Evolutionary conservation across 2,329 filamentous ascomycete genomes (phyloP), one percentile per base, ranked within the genome.

Genomic region (Fusarium redolens): DNA sequence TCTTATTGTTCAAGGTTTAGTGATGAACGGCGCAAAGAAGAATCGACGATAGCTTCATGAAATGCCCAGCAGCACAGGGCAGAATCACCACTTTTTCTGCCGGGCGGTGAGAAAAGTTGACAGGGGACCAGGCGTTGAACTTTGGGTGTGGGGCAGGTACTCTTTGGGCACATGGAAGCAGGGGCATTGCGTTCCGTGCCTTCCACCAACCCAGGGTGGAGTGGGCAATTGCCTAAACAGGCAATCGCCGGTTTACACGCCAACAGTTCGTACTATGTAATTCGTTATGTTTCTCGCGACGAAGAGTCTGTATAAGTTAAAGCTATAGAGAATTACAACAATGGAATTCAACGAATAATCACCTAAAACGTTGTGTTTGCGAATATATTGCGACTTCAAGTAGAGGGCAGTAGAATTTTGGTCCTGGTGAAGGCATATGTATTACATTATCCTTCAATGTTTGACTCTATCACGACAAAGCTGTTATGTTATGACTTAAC

Each of bases 31-130:
- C 62, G 59, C 55, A 56, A 60, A 31, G 30, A 68, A 56, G 54
- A 68, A 56, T 66, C 51, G 73, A 62, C 72, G 63, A 75, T 73
- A 62, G 63, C 57, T 68, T 75, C 63, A 73, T 33, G 40, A 48
- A 45, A 64, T 66, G 40, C 40, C 44, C 40, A 56, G 20, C 56
- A 30, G 45, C 50, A 43, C 51, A 48, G 50, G 68, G 47, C 31
- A 57, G 58, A 62, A 70, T 68, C 40, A 56, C 60, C 44, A 64
- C 71, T 77, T 76, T 76, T 80, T 80, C 77, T 80, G 79, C 79
- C 79, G 69, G 77, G 79, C 78, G 79, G 79, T 80, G 62, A 71
- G n/a, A 13, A 38, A n/a, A 17, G 18, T 41, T n/a, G 41, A 48
- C 54, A 48, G 37, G 59, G 60, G 48, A 43, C 20, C 47, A 61